phyloP scores from a whole-genome alignment of 768 basidiomycete genomes.

The Naganishia vaughanmartiniae region DNA sequence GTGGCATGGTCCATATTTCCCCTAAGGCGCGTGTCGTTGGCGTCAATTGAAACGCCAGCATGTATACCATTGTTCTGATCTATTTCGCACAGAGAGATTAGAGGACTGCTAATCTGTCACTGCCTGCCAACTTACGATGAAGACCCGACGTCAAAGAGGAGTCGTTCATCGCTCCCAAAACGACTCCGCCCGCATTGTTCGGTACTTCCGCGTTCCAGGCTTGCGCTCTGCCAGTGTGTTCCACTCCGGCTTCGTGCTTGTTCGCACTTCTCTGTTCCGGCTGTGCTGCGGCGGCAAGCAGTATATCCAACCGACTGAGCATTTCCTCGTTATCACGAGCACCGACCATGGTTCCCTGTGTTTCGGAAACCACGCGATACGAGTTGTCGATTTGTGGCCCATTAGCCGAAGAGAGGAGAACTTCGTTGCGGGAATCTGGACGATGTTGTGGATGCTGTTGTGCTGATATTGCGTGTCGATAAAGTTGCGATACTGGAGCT shows the following conservation, averaged over 20 bases:
- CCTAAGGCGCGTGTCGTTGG: background rate
- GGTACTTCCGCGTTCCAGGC: background rate
- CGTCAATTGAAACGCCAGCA: background rate
- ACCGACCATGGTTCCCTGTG: background rate
- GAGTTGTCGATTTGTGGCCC: background rate
- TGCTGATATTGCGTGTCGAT: background rate
- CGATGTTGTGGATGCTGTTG: background rate
- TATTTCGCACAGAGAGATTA: background rate
- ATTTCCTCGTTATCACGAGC: background rate
- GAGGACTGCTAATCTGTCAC: background rate
- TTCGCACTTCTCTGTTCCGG: background rate
- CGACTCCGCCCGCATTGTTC: background rate
- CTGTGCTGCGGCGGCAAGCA: conserved; percentile 8
- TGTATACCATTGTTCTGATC: background rate
- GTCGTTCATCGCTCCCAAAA: background rate
- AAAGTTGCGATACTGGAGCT: background rate
- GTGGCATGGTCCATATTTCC: background rate
- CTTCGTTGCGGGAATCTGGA: background rate
- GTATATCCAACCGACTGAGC: conserved; percentile 5
- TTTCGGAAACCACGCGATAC: background rate
- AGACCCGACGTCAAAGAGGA: background rate
- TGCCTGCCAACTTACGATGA: background rate
- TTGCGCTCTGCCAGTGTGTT: background rate
- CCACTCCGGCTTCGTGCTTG: background rate
- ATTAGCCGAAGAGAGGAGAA: background rate